Conservation (phyloP, 176 grass and related monocot genomes). For the Urochloa ruziziensis region DNA sequence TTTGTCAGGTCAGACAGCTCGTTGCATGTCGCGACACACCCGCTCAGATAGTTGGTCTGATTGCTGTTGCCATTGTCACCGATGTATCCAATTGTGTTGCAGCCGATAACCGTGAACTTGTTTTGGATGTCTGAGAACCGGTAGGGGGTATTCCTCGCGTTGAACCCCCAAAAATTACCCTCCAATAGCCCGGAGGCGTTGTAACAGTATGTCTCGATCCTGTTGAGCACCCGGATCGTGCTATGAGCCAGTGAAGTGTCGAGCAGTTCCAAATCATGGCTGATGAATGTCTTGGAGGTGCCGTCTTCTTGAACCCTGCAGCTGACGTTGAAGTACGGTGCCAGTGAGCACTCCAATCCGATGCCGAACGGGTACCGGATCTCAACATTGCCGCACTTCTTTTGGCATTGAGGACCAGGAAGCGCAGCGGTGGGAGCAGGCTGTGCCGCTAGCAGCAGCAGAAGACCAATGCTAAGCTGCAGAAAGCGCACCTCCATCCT, state of each 20-base stretch:
- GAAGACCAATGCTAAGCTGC: not conserved
- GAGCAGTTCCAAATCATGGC: not conserved
- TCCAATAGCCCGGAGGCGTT: not conserved
- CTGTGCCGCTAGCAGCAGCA: not conserved
- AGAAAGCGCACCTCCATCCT: not conserved
- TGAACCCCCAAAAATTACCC: fast-evolving
- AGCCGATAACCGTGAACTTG: constrained; percentile 46
- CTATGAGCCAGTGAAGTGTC: not conserved
- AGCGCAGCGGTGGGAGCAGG: not conserved
- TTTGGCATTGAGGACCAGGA: constrained; percentile 11
- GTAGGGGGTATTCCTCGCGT: not conserved
- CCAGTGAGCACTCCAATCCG: constrained; percentile 1
- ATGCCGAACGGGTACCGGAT: constrained; percentile 54
- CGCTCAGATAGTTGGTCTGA: not conserved
- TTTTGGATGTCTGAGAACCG: constrained; percentile 22
- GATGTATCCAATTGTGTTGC: constrained; percentile 27
- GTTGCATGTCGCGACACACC: constrained; percentile 33
- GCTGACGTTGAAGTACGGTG: not conserved
- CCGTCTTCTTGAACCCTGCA: not conserved
- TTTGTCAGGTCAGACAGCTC: not conserved
- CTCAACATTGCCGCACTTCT: constrained; percentile 28
- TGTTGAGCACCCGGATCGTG: not conserved
- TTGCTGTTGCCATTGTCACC: no score
- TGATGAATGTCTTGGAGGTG: not conserved
- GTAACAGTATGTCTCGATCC: not conserved